Conservation (phyloP, 176 grass and related monocot species). For the Dendrocalamus sinicus region DNA sequence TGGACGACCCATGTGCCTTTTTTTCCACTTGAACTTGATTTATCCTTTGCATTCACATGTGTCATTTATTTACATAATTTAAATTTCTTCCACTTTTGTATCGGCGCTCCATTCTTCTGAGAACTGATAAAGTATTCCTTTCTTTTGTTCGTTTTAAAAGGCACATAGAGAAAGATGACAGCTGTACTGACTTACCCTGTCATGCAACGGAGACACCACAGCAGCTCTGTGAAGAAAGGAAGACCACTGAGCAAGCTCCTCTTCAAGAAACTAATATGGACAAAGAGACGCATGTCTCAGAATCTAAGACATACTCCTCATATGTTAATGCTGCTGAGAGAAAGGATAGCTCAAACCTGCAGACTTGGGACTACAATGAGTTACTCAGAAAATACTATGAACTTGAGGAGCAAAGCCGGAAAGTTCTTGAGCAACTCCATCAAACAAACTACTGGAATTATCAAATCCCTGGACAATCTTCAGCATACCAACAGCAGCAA, state of each 20-base stretch:
- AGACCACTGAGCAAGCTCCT: constrained; percentile 45
- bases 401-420: constrained; percentile 76
- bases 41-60: neutral
- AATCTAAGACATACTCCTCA: constrained; percentile 26
- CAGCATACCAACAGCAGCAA: constrained; percentile 43
- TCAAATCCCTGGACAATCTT: constrained; percentile 54
- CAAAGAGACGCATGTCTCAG: constrained; percentile 35
- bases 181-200: neutral
- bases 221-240: constrained; percentile 33
- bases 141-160: constrained; percentile 40
- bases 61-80: constrained; percentile 9
- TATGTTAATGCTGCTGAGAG: constrained; percentile 17
- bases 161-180: constrained; percentile 33
- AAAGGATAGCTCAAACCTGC: constrained; percentile 49
- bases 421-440: constrained; percentile 77
- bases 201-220: constrained; percentile 31
- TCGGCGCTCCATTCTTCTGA: neutral
- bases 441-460: constrained; percentile 69
- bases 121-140: constrained; percentile 14
- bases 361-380: constrained; percentile 55
- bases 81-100: neutral
- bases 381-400: constrained; percentile 77
- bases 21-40: neutral
- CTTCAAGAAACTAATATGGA: constrained; percentile 44
- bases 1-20: neutral